Base-by-base conservation (phyloP, 2,329 filamentous ascomycete species). In the Cylindrodendrum hubeiense region DNA sequence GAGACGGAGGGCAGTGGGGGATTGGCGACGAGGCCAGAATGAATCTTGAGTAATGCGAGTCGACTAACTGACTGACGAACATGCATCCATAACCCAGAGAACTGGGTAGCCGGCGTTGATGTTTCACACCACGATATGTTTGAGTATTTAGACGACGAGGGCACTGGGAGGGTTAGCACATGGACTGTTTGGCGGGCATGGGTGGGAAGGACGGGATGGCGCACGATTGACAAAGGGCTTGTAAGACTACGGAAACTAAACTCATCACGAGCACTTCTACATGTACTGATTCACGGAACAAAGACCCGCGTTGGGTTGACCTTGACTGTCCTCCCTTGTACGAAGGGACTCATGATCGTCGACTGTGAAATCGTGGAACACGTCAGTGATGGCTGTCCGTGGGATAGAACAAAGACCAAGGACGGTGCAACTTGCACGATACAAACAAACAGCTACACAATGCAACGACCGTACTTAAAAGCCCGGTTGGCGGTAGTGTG, bases 21-120 rank as follows among this genome's bases (percentile, higher is more conserved):
- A 87, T 97, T 53, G 92, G 93, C 1, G 94, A 97, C 76, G 94
- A 97, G 75, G 89, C 92, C 24, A 86, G 91, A 74, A 96, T 97
- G 92, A 91, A 90, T 33, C 81, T 97, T 70, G 93, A 95, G 63
- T 74, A 65, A 73, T 50, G 26, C 21, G 41, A 15, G 22, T n/a
- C 60, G 34, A 47, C 58, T 54, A 59, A 59, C 46, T 15, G 33
- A 59, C 24, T 43, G n/a, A 44, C 26, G 41, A 46, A 22, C 21
- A 21, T 41, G 30, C 47, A 57, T 44, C 53, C 34, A 49, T 63
- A 47, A 60, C 34, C 65, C 54, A 30, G 15, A 28, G 19, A 44
- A 26, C 49, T 57, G 61, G 50, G 60, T 62, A 43, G 61, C 41
- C n/a, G 69, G 71, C 63, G 66, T 71, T 72, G 60, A 78, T 95